Conservation (phyloP, 2,329 filamentous ascomycete genomes). For the Fusarium verticillioides region DNA sequence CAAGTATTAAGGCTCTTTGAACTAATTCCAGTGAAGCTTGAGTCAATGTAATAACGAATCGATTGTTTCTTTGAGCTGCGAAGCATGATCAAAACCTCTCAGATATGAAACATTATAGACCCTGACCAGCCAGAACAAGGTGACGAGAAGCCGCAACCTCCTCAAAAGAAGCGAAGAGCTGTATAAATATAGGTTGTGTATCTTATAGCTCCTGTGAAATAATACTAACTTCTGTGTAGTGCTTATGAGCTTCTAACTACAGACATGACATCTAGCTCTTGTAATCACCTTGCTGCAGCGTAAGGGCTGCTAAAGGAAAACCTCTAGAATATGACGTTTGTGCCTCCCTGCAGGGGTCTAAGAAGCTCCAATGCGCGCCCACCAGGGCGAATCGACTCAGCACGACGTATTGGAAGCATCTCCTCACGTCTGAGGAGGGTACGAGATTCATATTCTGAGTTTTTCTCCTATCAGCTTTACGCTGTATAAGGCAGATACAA, state of each 20-base stretch:
- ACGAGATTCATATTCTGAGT: neutral
- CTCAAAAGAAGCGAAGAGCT: neutral
- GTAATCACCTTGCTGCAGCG: neutral
- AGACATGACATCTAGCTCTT: neutral
- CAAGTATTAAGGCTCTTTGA: too few relatives aligned
- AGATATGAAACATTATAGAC: too few relatives aligned
- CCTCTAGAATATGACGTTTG: neutral
- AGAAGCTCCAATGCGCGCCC: neutral
- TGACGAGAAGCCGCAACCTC: neutral
- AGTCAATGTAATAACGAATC: neutral
- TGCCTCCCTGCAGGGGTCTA: neutral
- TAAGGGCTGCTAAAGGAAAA: neutral
- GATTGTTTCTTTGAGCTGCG: neutral
- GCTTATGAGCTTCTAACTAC: neutral
- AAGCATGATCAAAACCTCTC: neutral
- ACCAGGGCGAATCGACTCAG: neutral
- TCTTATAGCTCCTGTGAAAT: neutral
- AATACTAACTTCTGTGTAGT: neutral
- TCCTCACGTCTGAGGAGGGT: fast-evolving
- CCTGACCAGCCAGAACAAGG: neutral
- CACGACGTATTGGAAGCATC: neutral
- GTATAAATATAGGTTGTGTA: neutral
- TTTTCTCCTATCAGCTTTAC: neutral
- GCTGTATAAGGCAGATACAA: neutral
- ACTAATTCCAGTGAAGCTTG: neutral